phyloP scores from a whole-genome alignment of 2,329 filamentous ascomycete species.

The Dactylonectria estremocensis region DNA sequence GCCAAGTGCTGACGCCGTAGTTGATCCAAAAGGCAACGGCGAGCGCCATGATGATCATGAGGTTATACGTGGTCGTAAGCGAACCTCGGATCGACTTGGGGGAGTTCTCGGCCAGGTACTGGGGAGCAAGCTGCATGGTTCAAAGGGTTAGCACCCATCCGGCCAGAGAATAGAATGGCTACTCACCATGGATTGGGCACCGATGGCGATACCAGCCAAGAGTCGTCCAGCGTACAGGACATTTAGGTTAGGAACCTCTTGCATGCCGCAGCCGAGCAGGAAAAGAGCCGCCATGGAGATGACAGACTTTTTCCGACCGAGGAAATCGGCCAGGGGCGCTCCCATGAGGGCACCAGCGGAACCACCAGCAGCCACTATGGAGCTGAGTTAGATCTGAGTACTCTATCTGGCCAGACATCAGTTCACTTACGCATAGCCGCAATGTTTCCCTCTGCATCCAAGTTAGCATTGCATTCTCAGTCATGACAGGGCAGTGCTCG shows the following conservation, averaged over 20 bases:
- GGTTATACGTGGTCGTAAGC: conserved; percentile 20
- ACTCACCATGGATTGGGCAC: conserved; percentile 23
- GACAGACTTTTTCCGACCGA: conserved; percentile 26
- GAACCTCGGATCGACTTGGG: conserved; percentile 27
- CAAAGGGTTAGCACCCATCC: neutral
- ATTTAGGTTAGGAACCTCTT: conserved; percentile 23
- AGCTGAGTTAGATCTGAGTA: neutral
- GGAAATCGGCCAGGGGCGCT: conserved; percentile 24
- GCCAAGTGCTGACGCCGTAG: conserved; percentile 26
- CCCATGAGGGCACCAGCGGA: conserved; percentile 20
- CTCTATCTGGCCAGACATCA: neutral
- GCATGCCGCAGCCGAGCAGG: conserved; percentile 21
- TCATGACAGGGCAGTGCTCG: neutral
- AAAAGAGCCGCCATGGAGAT: conserved; percentile 19
- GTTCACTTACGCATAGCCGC: conserved; percentile 25
- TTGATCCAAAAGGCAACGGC: conserved; percentile 28
- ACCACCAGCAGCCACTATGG: conserved; percentile 25
- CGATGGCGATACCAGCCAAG: conserved; percentile 19
- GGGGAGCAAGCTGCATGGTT: conserved; percentile 20
- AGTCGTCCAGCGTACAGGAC: conserved; percentile 23
- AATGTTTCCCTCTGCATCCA: conserved; percentile 25
- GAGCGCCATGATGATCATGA: conserved; percentile 27
- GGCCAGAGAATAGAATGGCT: neutral
- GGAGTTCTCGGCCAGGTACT: conserved; percentile 25
- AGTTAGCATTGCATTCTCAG: neutral